phyloP scores from a whole-genome alignment of 2,329 filamentous ascomycete genomes.

The Colletotrichum coccodes region DNA sequence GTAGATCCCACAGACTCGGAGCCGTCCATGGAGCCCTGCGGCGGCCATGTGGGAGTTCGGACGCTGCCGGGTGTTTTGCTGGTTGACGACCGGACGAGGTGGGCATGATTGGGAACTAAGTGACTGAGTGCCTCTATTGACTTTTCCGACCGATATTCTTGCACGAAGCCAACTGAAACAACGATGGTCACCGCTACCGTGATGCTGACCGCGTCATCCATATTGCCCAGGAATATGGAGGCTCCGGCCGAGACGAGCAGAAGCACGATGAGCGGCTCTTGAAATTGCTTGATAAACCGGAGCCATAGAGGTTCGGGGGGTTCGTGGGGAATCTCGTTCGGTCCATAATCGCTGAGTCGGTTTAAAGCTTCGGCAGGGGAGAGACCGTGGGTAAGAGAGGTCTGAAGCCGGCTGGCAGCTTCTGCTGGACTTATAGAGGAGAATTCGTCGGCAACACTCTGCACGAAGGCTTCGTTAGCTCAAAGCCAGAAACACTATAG shows the following conservation, averaged over 20 bases:
- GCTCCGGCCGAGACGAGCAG: conserved; percentile 88
- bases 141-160: conserved; percentile 97
- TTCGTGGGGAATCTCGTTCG: conserved; percentile 95
- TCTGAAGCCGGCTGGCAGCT: conserved; percentile 79
- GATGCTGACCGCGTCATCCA: conserved; percentile 95
- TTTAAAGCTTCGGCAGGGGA: conserved; percentile 83
- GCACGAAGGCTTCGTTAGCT: conserved; percentile 13
- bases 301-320: conserved; percentile 94
- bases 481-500: not conserved
- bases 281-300: conserved; percentile 95
- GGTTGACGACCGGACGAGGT: conserved; percentile 79
- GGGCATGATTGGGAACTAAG: conserved; percentile 93
- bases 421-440: conserved; percentile 79
- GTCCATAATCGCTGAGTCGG: conserved; percentile 82
- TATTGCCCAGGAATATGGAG: conserved; percentile 91
- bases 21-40: conserved; percentile 56
- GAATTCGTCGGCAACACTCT: conserved; percentile 69
- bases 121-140: conserved; percentile 95
- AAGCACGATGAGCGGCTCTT: conserved; percentile 94
- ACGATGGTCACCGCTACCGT: conserved; percentile 97
- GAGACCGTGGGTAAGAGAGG: conserved; percentile 86
- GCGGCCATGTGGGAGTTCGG: conserved; percentile 59
- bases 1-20: conserved; percentile 47
- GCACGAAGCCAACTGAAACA: conserved; percentile 93
- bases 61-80: conserved; percentile 45